Base-by-base conservation (phyloP, 371 early-diverging fungal species). In the Rhizomucor miehei region DNA sequence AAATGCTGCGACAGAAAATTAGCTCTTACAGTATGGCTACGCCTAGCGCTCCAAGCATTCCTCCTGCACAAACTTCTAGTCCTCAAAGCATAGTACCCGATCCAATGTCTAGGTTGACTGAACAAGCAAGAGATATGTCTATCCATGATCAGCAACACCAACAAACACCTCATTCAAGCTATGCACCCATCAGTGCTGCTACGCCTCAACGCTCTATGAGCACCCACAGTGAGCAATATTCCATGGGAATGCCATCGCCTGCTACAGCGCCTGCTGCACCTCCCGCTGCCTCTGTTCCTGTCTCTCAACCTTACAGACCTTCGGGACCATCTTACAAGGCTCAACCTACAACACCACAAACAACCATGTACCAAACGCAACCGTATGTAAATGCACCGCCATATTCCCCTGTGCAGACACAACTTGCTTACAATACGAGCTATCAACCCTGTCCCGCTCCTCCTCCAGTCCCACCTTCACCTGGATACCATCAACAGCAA, bases 1-100 rank as follows among this genome's bases (percentile, higher is more conserved):
- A 76, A 21, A 60, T 81, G 12, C 68, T 95, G 29, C 81, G 86
- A 52, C 90, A 88, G 44, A 86, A 90, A 56, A 70, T 95, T 39
- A 65, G 68, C 62, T 49, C 70, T 66, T 55, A 62, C 62, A 52
- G 56, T 25, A 24, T 57, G 63, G 41, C 61, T 36, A 67, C 73
- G 52, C 65, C 67, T 57, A 41, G 41, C 12, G 41, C 41, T 3
- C 41, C 41, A 3, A 41, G 16, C 41, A 14, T 41, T 41, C 41
- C 12, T 4, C 16, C 14, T 16, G 4, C 14, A 14, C 29, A 29
- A 8, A 29, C 5, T 8, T 5, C 29, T 29, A 41, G 19, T 41
- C 41, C 41, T 16, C 41, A 41, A 53, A 57, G 14, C 58, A 14
- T 48, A 3, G 8, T 29, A 29, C 29, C 29, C 8, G 35, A 48